Percentiles rank a stretch among this genome's conserved stretches.
Evolutionary conservation across 176 grass and related monocot genomes (phyloP).

Genomic region (Eremochloa ophiuroides): DNA sequence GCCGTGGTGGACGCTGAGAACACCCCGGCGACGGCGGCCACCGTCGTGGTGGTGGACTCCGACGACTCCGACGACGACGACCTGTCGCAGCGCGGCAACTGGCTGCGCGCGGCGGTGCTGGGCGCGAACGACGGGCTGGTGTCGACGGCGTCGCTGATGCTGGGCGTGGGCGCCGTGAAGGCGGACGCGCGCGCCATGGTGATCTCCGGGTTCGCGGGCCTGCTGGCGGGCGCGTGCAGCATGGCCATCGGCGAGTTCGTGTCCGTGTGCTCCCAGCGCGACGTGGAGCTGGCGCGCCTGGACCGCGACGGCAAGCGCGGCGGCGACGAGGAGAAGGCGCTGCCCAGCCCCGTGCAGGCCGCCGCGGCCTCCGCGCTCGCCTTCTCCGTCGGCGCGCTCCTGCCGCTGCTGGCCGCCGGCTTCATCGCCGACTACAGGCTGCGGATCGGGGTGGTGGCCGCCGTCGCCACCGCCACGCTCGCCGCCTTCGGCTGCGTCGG

Average conservation of each 20-base stretch:
- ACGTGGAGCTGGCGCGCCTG: conserved; percentile 57
- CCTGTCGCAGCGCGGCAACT: conserved; percentile 44
- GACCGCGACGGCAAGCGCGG: conserved; percentile 23
- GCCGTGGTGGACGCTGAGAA: conserved; percentile 27
- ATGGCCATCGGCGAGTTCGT: conserved; percentile 90
- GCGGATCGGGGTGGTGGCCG: conserved; percentile 39
- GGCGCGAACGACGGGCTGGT: conserved; percentile 80
- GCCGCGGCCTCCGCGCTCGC: conserved; percentile 50
- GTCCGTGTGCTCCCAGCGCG: conserved; percentile 71
- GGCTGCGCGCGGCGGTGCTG: conserved; percentile 65
- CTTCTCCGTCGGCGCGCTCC: conserved; percentile 40
- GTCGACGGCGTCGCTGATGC: conserved; percentile 70
- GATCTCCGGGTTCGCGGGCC: conserved; percentile 63
- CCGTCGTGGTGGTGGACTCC: neutral
- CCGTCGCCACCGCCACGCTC: conserved; percentile 27
- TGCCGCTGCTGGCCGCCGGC: conserved; percentile 57
- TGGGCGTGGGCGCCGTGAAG: conserved; percentile 70
- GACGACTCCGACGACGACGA: neutral
- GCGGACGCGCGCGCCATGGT: conserved; percentile 48
- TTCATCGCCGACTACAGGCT: conserved; percentile 45
- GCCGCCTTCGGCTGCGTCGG: conserved; percentile 47
- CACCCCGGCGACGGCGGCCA: neutral
- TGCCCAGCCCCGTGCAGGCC: conserved; percentile 49
- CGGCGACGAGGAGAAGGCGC: conserved; percentile 7
- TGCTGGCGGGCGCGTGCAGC: conserved; percentile 66